These are phyloP conservation scores for Entophlyctis luteolus DNA, from an alignment of 192 early-diverging fungal genomes.

Conservation along the genomic window DNA sequence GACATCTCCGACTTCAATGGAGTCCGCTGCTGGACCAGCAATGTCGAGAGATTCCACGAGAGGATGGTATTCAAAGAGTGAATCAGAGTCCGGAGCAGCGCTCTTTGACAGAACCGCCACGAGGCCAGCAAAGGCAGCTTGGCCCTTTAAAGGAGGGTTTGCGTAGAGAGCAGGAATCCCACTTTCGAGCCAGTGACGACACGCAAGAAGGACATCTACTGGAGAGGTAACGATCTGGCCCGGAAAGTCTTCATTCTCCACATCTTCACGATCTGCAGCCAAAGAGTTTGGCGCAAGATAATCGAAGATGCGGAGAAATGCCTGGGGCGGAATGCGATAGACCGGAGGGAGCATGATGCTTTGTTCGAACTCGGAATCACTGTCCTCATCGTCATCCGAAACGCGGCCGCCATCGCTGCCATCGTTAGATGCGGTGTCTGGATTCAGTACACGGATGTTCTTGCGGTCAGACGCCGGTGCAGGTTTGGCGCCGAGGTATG, in stretches of 20 bases:
- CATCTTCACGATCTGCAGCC: not conserved
- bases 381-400: not conserved
- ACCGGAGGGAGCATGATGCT: not conserved
- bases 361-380: not conserved
- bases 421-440: not conserved
- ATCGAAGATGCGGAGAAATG: not conserved
- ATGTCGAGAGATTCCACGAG: constrained; percentile 21
- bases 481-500: not conserved
- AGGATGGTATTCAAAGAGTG: constrained; percentile 20
- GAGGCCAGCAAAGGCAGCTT: constrained; percentile 13
- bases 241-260: not conserved
- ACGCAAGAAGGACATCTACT: constrained; percentile 7
- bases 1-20: constrained; percentile 29
- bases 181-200: constrained; percentile 7
- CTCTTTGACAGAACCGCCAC: not conserved
- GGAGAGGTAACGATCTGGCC: not conserved
- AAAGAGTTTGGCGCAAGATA: not conserved
- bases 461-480: not conserved
- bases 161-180: constrained; percentile 14
- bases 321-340: not conserved
- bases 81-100: not conserved
- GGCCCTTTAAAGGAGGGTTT: constrained; percentile 12
- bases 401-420: not conserved
- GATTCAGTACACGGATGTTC: not conserved
- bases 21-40: constrained; percentile 27